These are phyloP conservation scores for Eucalyptus curtisii DNA, from an alignment of 345 rosid genomes.

Conservation along the genomic window DNA sequence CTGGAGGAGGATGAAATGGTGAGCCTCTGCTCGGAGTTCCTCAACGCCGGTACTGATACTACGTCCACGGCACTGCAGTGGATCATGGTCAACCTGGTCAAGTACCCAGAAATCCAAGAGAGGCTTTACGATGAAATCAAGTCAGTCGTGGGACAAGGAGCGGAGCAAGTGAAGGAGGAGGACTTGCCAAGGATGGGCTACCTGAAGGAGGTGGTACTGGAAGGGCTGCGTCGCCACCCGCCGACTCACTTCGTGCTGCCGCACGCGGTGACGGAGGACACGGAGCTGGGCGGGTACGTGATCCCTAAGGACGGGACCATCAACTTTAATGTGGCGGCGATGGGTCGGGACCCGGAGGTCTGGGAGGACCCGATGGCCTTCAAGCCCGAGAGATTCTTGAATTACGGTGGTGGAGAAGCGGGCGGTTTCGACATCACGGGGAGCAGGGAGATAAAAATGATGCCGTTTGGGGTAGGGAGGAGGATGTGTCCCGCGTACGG, in stretches of 20 bases:
- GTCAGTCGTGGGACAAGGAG: neutral
- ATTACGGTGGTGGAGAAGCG: neutral
- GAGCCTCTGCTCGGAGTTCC: neutral
- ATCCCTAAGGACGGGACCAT: neutral
- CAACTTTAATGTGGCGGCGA: neutral
- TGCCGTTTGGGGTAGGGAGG: neutral
- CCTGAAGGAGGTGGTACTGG: neutral
- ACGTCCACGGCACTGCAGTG: constrained; percentile 1
- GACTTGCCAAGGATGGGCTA: neutral
- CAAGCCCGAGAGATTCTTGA: neutral
- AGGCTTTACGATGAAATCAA: neutral
- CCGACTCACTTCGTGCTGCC: neutral
- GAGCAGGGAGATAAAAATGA: neutral
- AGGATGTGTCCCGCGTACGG: neutral
- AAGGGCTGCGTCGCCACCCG: neutral
- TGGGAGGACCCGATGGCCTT: neutral
- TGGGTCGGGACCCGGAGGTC: neutral
- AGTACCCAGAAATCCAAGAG: neutral
- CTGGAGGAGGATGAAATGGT: neutral
- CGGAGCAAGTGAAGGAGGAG: neutral
- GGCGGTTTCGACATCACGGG: neutral
- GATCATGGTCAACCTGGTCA: constrained; percentile 3
- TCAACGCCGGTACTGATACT: neutral
- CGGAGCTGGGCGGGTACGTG: neutral
- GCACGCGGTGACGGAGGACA: neutral